Percentiles rank a stretch among this genome's conserved stretches.
phyloP scores from a whole-genome alignment of 768 basidiomycete species.

The Infundibulicybe gibba region DNA sequence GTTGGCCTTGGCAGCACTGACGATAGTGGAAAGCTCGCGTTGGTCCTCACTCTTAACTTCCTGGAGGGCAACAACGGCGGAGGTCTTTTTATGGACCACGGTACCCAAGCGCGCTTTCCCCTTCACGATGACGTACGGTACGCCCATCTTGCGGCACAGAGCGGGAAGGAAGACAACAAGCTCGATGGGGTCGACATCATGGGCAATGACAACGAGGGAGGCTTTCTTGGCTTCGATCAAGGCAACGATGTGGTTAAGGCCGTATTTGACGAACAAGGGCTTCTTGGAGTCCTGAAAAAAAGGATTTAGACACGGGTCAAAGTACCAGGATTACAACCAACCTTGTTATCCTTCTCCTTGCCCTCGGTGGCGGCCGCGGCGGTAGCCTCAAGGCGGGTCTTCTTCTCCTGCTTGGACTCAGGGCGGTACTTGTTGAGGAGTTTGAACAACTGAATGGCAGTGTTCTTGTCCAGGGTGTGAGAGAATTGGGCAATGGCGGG shows the following conservation, averaged over 20 bases:
- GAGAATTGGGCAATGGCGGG: conserved; percentile 98
- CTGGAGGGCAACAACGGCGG: conserved; percentile 85
- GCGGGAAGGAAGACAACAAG: conserved; percentile 98
- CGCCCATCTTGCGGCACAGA: conserved; percentile 99
- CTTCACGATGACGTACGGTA: conserved; percentile 98
- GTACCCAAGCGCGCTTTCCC: conserved; percentile 98
- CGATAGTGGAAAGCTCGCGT: conserved; percentile 87
- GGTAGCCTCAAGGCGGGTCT: conserved; percentile 78
- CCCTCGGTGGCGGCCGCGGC: conserved; percentile 79
- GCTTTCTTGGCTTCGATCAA: conserved; percentile 98
- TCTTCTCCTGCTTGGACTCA: conserved; percentile 96
- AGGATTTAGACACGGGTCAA: neutral
- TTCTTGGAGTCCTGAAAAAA: conserved; percentile 76
- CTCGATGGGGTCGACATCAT: conserved; percentile 99
- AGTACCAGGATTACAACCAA: conserved; percentile 13
- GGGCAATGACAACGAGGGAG: conserved; percentile 89
- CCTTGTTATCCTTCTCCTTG: conserved; percentile 60
- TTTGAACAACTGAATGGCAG: conserved; percentile 96
- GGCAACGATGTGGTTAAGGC: conserved; percentile 94
- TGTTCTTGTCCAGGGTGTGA: conserved; percentile 99
- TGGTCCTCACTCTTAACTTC: conserved; percentile 95
- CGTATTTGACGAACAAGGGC: conserved; percentile 93
- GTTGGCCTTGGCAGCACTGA: conserved; percentile 95
- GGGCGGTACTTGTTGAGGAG: conserved; percentile 97
- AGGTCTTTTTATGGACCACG: conserved; percentile 98